A percentile compares a stretch with the other conserved stretches of the same genome.
Evolutionary conservation across 768 basidiomycete species (phyloP).

Genomic region (Tylopilus cervinicoccineus): DNA sequence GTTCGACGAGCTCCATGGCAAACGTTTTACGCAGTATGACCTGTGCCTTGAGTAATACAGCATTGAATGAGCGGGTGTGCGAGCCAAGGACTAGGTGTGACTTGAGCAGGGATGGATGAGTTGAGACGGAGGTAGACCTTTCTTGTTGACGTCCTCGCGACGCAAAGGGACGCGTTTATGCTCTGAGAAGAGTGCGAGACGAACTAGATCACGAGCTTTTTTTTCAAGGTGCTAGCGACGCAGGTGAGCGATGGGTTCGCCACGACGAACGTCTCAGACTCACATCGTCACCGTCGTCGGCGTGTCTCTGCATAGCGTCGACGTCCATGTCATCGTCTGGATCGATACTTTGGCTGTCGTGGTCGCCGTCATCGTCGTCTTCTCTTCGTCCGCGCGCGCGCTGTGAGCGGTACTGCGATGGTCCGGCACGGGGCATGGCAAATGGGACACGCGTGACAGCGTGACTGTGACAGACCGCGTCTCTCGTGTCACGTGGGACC

Average conservation of each 20-base stretch:
- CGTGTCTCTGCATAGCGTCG: constrained; percentile 25
- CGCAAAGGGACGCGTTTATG: constrained; percentile 61
- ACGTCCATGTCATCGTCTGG: constrained; percentile 29
- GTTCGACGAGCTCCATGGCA: constrained; percentile 82
- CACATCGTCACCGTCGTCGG: constrained; percentile 11
- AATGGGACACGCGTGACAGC: background rate
- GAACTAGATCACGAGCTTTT: constrained; percentile 68
- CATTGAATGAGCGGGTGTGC: constrained; percentile 55
- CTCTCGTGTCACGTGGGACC: too few relatives aligned
- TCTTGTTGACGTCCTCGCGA: constrained; percentile 85
- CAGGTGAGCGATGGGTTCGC: background rate
- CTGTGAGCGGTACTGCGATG: constrained; percentile 40
- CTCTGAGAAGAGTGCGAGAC: constrained; percentile 80
- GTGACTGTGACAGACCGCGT: too few relatives aligned
- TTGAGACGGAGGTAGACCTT: constrained; percentile 42
- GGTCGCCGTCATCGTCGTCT: constrained; percentile 35
- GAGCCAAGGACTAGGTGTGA: constrained; percentile 41
- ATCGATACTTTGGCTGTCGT: constrained; percentile 21
- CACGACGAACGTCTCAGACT: background rate
- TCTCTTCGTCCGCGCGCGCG: constrained; percentile 28
- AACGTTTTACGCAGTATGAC: constrained; percentile 58
- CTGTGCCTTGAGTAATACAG: constrained; percentile 63
- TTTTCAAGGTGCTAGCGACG: constrained; percentile 54
- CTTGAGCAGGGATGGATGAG: background rate
- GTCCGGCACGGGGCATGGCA: constrained; percentile 28